Evolutionary conservation across 2,329 filamentous ascomycete species (phyloP).

Genomic region (Emergomyces pasteurianus): DNA sequence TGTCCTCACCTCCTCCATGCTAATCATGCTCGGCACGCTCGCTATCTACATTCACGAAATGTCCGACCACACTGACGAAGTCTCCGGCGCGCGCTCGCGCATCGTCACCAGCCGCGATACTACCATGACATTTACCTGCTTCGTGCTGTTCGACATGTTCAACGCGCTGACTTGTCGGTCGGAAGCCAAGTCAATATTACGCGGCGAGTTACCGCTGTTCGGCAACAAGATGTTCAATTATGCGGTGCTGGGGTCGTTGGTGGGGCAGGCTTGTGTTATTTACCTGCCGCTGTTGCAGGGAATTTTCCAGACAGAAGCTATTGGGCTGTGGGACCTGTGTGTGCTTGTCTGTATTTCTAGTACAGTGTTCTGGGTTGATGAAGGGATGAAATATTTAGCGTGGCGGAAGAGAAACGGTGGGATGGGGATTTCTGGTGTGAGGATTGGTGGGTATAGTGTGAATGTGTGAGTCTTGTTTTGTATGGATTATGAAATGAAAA

Average conservation of each 20-base stretch:
- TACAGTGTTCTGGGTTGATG: conserved; percentile 90
- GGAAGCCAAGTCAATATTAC: conserved; percentile 76
- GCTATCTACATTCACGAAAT: conserved; percentile 87
- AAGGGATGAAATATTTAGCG: conserved; percentile 61
- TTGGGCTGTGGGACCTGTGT: conserved; percentile 62
- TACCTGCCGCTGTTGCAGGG: conserved; percentile 90
- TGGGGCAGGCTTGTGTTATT: conserved; percentile 81
- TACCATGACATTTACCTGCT: conserved; percentile 98
- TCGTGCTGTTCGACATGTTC: conserved; percentile 99
- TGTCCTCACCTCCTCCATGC: conserved; percentile 71
- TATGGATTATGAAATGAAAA: background rate
- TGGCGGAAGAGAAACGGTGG: conserved; percentile 18
- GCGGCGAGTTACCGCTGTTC: conserved; percentile 72
- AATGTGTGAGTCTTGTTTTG: conserved; percentile 22
- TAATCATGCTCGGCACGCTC: conserved; percentile 91
- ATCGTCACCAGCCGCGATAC: conserved; percentile 85
- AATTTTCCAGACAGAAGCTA: conserved; percentile 88
- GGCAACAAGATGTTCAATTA: conserved; percentile 94
- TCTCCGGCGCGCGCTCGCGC: conserved; percentile 34
- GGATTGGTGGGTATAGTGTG: conserved; percentile 26
- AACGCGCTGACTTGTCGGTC: conserved; percentile 90
- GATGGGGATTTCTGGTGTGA: conserved; percentile 18
- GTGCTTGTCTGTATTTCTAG: conserved; percentile 66
- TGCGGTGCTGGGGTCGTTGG: conserved; percentile 71
- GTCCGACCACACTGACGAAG: conserved; percentile 52